Evolutionary conservation across 169 alveolate species (phyloP), one percentile per base, ranked within the genome.

Genomic region (Cryptosporidium parvum): DNA sequence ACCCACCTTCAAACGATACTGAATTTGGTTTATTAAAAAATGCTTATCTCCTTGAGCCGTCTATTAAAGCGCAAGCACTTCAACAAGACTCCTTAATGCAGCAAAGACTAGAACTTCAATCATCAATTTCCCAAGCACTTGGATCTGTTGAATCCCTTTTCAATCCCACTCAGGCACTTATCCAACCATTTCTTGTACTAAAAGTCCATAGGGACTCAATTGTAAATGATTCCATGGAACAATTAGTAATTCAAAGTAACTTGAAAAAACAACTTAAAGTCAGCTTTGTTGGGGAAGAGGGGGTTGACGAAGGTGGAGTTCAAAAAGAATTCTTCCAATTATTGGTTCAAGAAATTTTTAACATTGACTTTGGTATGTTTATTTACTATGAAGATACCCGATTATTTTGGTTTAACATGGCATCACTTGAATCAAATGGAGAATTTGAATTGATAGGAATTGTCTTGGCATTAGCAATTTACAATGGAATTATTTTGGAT

Each of bases 261-360:
- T 65, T 91, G 75, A 91, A 86, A 70, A 93, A 93, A 84, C 93
- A 92, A 45, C 93, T 93, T 67, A 86, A 73, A 53, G 94, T 96
- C 7, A 69, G 87, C 69, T 97, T 97, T 91, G 80, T 73, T 44
- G 97, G 97, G 12, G 98, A 97, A 84, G 97, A 96, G 70, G 99
- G 98, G 10, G 96, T 96, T 18, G 99, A 97, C 85, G 98, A 96
- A 75, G 99, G 99, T 3, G 99, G 99, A 21, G 97, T 95, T 2
- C 91, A 94, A 73, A 96, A 96, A 86, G 98, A 96, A 84, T 96
- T 96, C 71, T 96, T 96, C 85, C 93, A 94, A 71, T 93, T 97
- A 35, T 93, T 97, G 70, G 93, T 95, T 37, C 93, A 95, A 37
- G 91, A 96, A 75, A 80, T 96, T 58, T 95, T 97, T 69, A 97